Evolutionary conservation across 2,329 filamentous ascomycete species (phyloP).

Genomic region (Xenoacremonium recifei): DNA sequence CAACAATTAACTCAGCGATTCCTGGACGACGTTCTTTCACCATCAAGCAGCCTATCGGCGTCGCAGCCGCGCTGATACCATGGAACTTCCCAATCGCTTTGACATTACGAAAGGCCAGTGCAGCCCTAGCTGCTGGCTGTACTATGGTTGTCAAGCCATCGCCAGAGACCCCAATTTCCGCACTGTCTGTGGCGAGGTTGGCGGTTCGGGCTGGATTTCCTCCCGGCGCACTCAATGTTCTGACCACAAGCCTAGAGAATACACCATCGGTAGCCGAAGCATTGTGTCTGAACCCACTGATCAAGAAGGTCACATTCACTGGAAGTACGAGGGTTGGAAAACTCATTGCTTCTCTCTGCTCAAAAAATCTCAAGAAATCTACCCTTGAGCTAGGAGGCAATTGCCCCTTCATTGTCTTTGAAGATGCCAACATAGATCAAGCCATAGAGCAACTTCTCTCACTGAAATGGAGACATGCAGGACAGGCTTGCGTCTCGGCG

Average conservation of each 20-base stretch:
- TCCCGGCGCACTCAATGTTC: constrained; percentile 62
- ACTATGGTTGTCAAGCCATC: constrained; percentile 74
- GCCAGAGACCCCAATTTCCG: constrained; percentile 72
- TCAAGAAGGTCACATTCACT: constrained; percentile 73
- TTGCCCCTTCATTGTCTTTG: constrained; percentile 62
- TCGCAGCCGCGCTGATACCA: constrained; percentile 32
- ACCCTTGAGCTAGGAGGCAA: constrained; percentile 72
- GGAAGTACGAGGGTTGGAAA: constrained; percentile 70
- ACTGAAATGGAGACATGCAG: constrained; percentile 68
- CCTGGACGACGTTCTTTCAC: constrained; percentile 66
- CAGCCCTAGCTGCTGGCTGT: constrained; percentile 69
- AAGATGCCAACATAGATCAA: constrained; percentile 67
- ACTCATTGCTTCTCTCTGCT: constrained; percentile 59
- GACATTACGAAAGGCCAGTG: constrained; percentile 44
- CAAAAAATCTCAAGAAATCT: constrained; percentile 63
- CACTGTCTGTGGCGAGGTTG: constrained; percentile 66
- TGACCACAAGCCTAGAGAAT: constrained; percentile 44
- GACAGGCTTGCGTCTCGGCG: constrained; percentile 67
- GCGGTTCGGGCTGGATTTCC: constrained; percentile 72
- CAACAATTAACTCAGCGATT: constrained; percentile 57
- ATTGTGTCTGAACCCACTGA: constrained; percentile 42
- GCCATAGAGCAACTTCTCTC: constrained; percentile 45
- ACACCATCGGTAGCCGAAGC: constrained; percentile 45
- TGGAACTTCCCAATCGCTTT: constrained; percentile 63
- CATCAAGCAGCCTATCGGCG: constrained; percentile 54